These are phyloP conservation scores for Salix arbutifolia DNA, from an alignment of 345 rosid genomes.

Conservation along the genomic window DNA sequence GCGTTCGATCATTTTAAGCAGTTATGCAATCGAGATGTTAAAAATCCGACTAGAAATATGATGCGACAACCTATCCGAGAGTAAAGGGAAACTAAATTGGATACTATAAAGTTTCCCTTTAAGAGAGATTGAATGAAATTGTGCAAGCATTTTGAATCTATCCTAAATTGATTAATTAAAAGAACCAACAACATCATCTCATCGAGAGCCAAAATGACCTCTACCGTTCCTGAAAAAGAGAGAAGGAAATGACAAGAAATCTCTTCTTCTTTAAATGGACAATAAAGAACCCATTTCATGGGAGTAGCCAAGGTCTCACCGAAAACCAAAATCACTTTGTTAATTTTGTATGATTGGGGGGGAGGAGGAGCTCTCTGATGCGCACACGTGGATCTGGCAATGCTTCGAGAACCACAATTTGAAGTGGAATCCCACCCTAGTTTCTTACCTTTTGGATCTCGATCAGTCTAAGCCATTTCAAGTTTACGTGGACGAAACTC, in stretches of 20 bases:
- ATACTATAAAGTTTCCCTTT: neutral
- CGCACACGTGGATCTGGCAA: neutral
- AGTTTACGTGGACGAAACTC: neutral
- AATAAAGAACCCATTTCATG: neutral
- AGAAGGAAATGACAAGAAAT: neutral
- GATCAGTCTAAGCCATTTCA: neutral
- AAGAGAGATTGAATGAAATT: neutral
- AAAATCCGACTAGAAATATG: neutral
- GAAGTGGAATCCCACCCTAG: neutral
- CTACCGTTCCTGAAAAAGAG: neutral
- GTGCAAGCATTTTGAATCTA: neutral
- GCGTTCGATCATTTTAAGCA: neutral
- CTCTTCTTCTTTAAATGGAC: neutral
- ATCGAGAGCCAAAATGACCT: neutral
- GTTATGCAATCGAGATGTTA: neutral
- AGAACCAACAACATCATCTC: neutral
- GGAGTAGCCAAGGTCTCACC: neutral
- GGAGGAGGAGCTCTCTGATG: too few species aligned
- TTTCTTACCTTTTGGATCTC: neutral
- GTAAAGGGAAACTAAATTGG: neutral
- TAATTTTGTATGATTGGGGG: too few species aligned
- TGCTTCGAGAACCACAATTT: neutral
- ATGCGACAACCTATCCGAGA: neutral
- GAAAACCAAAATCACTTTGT: too few species aligned
- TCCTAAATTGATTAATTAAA: too few species aligned